Evolutionary conservation across 345 rosid genomes (phyloP).

Genomic region (Eucalyptus cloeziana): DNA sequence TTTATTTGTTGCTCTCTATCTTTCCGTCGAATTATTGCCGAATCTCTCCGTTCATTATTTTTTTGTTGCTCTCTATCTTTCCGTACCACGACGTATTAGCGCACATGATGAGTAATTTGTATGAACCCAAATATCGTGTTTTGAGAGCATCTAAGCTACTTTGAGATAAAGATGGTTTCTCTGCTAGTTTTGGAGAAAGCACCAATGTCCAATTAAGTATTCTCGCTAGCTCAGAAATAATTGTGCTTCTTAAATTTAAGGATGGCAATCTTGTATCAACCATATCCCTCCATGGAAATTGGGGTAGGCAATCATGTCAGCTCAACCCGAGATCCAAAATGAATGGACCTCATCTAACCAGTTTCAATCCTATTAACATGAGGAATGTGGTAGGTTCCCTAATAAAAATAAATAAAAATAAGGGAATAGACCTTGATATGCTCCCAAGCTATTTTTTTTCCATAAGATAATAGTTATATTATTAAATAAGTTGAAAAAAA

Average conservation of each 20-base stretch:
- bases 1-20: too few relatives aligned
- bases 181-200: not conserved
- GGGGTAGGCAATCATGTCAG: not conserved
- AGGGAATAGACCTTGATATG: not conserved
- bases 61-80: too few relatives aligned
- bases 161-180: not conserved
- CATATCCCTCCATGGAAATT: too few relatives aligned
- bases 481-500: not conserved
- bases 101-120: too few relatives aligned
- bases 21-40: too few relatives aligned
- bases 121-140: too few relatives aligned
- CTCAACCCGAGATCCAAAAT: too few relatives aligned
- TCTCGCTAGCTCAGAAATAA: not conserved
- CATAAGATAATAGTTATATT: not conserved
- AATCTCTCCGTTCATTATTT: not conserved
- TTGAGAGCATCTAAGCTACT: too few relatives aligned
- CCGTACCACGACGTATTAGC: not conserved
- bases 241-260: not conserved
- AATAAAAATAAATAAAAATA: too few relatives aligned
- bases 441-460: not conserved
- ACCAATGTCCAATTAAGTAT: not conserved
- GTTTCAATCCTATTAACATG: not conserved
- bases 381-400: not conserved
- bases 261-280: not conserved
- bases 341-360: not conserved